Evolutionary conservation across 129 eudicot genomes (phyloP).

Genomic region (Tanacetum coccineum): DNA sequence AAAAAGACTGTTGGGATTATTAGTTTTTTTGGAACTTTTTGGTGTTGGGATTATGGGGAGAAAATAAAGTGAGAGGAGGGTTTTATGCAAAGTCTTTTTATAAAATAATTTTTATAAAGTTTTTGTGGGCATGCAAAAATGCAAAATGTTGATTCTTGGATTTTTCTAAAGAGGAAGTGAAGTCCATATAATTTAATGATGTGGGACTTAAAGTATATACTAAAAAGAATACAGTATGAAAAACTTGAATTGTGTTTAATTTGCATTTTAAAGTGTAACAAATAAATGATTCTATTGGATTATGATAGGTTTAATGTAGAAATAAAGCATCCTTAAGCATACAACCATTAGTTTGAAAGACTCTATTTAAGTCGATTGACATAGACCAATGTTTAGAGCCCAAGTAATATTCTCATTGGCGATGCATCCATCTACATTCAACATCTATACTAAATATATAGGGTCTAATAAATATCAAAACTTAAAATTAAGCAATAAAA

Average conservation of each 20-base stretch:
- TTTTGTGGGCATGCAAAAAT: slow-evolving; percentile 25
- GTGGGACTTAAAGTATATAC: slow-evolving; percentile 34
- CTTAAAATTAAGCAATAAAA: too few relatives aligned
- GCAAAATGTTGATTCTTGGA: slow-evolving; percentile 38
- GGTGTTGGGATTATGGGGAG: slow-evolving; percentile 9
- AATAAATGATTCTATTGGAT: too few relatives aligned
- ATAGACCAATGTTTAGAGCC: too few relatives aligned
- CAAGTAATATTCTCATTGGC: too few relatives aligned
- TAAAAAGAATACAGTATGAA: background rate
- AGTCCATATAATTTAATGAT: slow-evolving; percentile 41
- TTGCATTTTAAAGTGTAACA: background rate
- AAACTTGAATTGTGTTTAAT: background rate
- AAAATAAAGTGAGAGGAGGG: slow-evolving; percentile 21
- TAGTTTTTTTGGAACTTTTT: background rate
- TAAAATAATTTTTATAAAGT: background rate
- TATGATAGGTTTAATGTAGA: too few relatives aligned
- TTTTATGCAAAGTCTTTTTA: slow-evolving; percentile 19
- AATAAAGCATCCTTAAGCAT: too few relatives aligned
- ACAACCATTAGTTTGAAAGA: too few relatives aligned
- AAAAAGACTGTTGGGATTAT: background rate
- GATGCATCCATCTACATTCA: too few relatives aligned
- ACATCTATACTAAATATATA: too few relatives aligned
- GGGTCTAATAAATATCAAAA: too few relatives aligned
- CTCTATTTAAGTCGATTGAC: too few relatives aligned
- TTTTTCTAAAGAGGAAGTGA: slow-evolving; percentile 48